Base-by-base conservation (phyloP, 352 stramenopile genomes). In the Phytopythium cucurbitacearum region DNA sequence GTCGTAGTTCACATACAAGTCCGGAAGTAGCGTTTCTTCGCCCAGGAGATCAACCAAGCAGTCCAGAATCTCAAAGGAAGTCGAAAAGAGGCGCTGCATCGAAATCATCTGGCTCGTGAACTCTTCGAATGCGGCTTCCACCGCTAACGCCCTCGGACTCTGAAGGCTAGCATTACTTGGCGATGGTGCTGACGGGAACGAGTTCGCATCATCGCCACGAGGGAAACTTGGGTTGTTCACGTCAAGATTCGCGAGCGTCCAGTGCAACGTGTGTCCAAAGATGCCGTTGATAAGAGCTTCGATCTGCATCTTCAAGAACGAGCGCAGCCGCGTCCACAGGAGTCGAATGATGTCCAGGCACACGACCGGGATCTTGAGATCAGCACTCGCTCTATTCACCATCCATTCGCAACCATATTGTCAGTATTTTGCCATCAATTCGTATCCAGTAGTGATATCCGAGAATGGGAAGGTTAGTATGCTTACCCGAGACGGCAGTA, bases 1-100 rank as follows among this genome's bases (percentile, higher is more conserved):
- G 71, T 99, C 97, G 71, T 99, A 99, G 64, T 99, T 99, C 35
- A 98, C 85, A 62, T 99, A 99, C 9, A 99, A 60, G 65, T 99
- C 97, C 4, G 96, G 85, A 50, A 99, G 87, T 1, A 99, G 63
- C 7, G 85, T 91, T 36, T 95, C 82, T 68, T 99, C 96, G 9
- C 92, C 73, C 41, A 97, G 96, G 47, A 99, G 94, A 56, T 99
- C 97, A 6, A 99, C 78, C 5, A 99, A 71, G 35, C 80, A 97
- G 65, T 99, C 74, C 10, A 90, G 53, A 40, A 94, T 76, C 62
- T 94, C 85, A 56, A 87, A 79, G 6, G 82, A 90, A 12, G 82
- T 69, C 7, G 62, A 67, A 48, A 80, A 88, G 15, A 92, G 50
- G 33, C 73, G 81, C n/a, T 57, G 53, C 34, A 73, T 69, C 7